Base-by-base conservation (phyloP, 2,329 filamentous ascomycete species). In the Alternaria sp. region DNA sequence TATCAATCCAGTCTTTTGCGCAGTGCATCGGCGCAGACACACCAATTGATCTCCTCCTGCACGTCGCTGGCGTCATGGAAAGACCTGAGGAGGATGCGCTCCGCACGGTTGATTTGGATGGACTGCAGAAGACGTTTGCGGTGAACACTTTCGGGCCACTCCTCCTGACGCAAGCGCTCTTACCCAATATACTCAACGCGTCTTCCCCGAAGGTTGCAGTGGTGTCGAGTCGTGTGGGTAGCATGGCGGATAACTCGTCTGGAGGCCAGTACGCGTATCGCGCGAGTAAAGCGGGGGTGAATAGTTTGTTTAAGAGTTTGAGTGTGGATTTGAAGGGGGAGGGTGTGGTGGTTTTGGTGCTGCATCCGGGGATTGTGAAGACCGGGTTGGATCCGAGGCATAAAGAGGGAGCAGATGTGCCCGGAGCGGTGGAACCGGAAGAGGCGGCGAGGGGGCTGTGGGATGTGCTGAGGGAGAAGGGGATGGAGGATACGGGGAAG, bases 141-240 rank as follows among this genome's bases (percentile, higher is more conserved):
- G 77, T 81, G 64, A 85, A 84, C 68, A 79, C 82, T 1, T 82
- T 82, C 57, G 82, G 81, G 0, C 81, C 82, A 0, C 71, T 85
- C 10, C 73, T 84, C 5, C 72, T 85, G 0, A 83, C 80, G 1
- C 81, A 83, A 71, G 79, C 82, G 2, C 75, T 84, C 1, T 73
- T 84, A 7, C 80, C 80, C 6, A 83, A 81, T 57, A 62, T 84
- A 10, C 67, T 81, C 23, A 64, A n/a, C n/a, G n/a, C n/a, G n/a
- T n/a, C n/a, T n/a, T n/a, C n/a, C n/a, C n/a, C 81, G 2, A 72
- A 76, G 21, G 73, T 83, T 6, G 81, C 77, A 2, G 81, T 83
- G 54, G 79, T 84, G 46, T 81, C 78, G 45, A 80, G 76, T 28
- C 78, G 83, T 17, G 81, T 84, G 6, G 82, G 82, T 8, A 78